Evolutionary conservation across 129 eudicot species (phyloP).

Genomic region (Flaveria sonorensis): DNA sequence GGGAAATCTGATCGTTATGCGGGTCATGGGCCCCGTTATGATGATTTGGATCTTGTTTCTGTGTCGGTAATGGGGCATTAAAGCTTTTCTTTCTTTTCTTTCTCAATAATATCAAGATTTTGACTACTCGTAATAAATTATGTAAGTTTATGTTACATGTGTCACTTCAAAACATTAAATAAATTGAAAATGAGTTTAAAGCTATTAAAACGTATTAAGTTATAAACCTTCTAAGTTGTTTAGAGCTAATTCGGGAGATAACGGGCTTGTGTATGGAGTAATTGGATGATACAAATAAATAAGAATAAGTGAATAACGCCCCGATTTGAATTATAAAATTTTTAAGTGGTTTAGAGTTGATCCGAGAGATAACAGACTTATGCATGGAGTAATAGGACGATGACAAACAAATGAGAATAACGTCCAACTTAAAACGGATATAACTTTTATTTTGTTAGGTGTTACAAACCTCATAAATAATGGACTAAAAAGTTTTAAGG

Average conservation of each 20-base stretch:
- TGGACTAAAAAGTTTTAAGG: too few species aligned
- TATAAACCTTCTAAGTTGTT: too few species aligned
- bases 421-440: too few species aligned
- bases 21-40: constrained; percentile 29
- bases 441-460: neutral
- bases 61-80: constrained; percentile 22
- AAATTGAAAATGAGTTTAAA: neutral
- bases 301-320: too few species aligned
- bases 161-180: neutral
- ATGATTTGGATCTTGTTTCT: constrained; percentile 26
- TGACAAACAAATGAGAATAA: too few species aligned
- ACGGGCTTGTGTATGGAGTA: too few species aligned
- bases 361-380: too few species aligned
- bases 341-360: too few species aligned
- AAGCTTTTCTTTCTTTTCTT: neutral
- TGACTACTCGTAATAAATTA: constrained; percentile 2
- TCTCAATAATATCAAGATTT: neutral
- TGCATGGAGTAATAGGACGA: neutral
- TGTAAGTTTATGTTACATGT: neutral
- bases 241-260: too few species aligned
- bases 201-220: neutral
- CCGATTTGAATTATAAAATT: too few species aligned
- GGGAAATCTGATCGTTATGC: neutral
- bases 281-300: too few species aligned
- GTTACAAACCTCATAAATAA: neutral